A percentile compares a stretch with the other conserved stretches of the same genome.
Conservation (phyloP, 148 eudicot species). For the Vaccinium myrtillus region DNA sequence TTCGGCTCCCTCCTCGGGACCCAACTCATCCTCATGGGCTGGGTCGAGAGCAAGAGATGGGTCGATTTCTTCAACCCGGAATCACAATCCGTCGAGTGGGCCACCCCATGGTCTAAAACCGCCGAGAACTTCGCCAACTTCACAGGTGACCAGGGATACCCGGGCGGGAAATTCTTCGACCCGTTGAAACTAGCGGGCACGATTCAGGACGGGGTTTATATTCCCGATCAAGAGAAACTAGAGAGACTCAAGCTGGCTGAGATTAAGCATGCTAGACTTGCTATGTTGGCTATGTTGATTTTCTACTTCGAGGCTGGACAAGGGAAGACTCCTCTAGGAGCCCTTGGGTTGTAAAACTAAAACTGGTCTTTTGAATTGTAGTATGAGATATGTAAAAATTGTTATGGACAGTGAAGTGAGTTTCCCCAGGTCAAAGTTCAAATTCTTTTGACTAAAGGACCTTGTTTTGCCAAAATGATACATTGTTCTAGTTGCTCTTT, state of each 20-base stretch:
- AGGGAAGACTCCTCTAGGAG: constrained; percentile 97
- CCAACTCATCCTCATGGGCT: constrained; percentile 95
- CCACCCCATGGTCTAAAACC: constrained; percentile 91
- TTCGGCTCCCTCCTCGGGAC: constrained; percentile 81
- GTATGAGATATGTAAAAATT: constrained; percentile 19
- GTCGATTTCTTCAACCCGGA: constrained; percentile 94
- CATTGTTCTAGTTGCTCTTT: neutral
- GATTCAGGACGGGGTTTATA: constrained; percentile 53
- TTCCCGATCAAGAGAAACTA: constrained; percentile 71
- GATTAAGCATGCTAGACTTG: constrained; percentile 92
- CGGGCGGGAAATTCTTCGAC: constrained; percentile 95
- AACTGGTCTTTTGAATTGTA: constrained; percentile 7
- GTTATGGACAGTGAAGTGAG: constrained; percentile 6
- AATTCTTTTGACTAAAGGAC: neutral
- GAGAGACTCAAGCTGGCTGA: constrained; percentile 93
- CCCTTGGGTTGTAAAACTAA: constrained; percentile 69
- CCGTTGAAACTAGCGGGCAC: constrained; percentile 73
- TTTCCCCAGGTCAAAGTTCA: constrained; percentile 5
- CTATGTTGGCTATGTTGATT: constrained; percentile 90
- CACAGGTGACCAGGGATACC: constrained; percentile 95
- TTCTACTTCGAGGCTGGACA: constrained; percentile 98
- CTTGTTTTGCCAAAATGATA: neutral
- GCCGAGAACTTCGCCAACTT: constrained; percentile 80
- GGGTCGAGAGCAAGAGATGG: constrained; percentile 99
- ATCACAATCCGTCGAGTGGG: constrained; percentile 96